These are phyloP conservation scores for Leccinum truebloodii DNA, from an alignment of 768 basidiomycete species.

Conservation along the genomic window DNA sequence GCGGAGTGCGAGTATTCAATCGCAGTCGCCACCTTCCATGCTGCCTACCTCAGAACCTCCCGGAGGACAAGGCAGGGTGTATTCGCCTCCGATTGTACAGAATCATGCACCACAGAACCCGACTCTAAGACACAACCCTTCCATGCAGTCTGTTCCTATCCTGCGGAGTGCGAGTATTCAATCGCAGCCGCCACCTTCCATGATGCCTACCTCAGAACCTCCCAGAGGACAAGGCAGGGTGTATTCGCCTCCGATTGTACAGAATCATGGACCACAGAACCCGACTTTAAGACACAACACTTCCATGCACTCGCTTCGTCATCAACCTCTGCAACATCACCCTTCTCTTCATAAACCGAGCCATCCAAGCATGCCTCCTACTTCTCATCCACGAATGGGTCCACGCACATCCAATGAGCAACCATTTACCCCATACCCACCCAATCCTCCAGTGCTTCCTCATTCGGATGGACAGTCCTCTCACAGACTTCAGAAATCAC, in stretches of 20 bases:
- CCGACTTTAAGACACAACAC: slow-evolving; percentile 20
- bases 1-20: slow-evolving; percentile 39
- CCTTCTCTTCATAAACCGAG: slow-evolving; percentile 12
- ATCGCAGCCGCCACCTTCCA: slow-evolving; percentile 27
- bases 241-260: slow-evolving; percentile 18
- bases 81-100: slow-evolving; percentile 20
- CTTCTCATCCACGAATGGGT: slow-evolving; percentile 20
- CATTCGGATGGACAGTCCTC: slow-evolving; percentile 49
- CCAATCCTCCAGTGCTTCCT: slow-evolving; percentile 10
- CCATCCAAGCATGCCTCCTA: slow-evolving; percentile 13
- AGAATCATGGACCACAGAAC: slow-evolving; percentile 11
- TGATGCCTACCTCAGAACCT: slow-evolving; percentile 22
- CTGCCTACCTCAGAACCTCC: slow-evolving; percentile 24
- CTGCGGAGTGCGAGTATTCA: slow-evolving; percentile 39
- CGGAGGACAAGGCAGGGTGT: slow-evolving; percentile 17
- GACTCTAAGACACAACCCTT: slow-evolving; percentile 21
- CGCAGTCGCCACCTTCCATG: slow-evolving; percentile 26
- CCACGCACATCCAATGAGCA: slow-evolving; percentile 15
- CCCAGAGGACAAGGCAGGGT: slow-evolving; percentile 19
- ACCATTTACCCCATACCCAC: slow-evolving; percentile 10
- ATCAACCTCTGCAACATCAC: slow-evolving; percentile 27
- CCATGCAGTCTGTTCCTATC: slow-evolving; percentile 32
- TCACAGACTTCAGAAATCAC: slow-evolving; percentile 47
- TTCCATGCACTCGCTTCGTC: slow-evolving; percentile 31
- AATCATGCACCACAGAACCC: slow-evolving; percentile 9